Conservation (phyloP, 202 grass and related monocot species). For the Eragrostis tef region DNA sequence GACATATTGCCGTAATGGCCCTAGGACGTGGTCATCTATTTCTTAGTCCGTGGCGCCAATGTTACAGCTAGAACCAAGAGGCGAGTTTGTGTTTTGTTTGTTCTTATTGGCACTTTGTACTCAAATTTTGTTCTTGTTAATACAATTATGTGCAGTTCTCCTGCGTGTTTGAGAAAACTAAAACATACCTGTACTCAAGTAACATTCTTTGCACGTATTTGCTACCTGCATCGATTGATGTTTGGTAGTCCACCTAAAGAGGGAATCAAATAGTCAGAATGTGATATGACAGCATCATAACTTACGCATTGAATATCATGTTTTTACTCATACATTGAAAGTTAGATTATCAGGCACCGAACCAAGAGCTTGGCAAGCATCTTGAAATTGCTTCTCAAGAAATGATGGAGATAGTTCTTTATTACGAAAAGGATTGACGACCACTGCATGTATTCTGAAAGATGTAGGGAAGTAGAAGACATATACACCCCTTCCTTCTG, state of each 20-base stretch:
- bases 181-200: conserved; percentile 81
- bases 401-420: conserved; percentile 78
- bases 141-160: too few relatives aligned
- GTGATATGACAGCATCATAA: conserved; percentile 30
- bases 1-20: too few relatives aligned
- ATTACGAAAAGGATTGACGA: conserved; percentile 92
- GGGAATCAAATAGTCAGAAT: conserved; percentile 46
- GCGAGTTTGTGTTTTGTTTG: too few relatives aligned
- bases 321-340: conserved; percentile 58
- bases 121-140: too few relatives aligned
- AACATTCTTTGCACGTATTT: conserved; percentile 83
- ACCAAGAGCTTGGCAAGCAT: conserved; percentile 71
- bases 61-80: too few relatives aligned
- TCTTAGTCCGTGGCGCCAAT: too few relatives aligned
- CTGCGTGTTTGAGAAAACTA: too few relatives aligned
- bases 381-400: conserved; percentile 92
- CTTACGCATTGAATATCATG: conserved; percentile 5
- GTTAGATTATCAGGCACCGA: conserved; percentile 58
- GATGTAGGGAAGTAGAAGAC: conserved; percentile 83
- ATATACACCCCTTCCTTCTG: conserved; percentile 89
- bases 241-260: conserved; percentile 85
- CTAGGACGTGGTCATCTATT: too few relatives aligned
- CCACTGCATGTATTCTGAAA: conserved; percentile 64
- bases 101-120: too few relatives aligned
- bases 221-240: conserved; percentile 73